A percentile compares a stretch with the other conserved stretches of the same genome.
Evolutionary conservation across 441 rosid species (phyloP).

Genomic region (Lepidium campestre): DNA sequence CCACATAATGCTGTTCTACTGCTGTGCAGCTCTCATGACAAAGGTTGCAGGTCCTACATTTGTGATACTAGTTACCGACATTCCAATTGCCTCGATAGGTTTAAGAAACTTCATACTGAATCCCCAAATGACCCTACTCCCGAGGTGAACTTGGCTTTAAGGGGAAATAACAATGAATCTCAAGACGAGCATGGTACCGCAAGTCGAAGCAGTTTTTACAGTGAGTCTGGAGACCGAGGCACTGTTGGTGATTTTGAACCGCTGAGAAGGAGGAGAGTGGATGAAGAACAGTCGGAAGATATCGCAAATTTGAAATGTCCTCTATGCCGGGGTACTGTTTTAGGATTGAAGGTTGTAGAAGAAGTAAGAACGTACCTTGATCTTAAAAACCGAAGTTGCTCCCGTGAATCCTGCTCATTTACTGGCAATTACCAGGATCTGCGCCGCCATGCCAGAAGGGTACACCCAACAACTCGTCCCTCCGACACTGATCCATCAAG

Average conservation of each 20-base stretch:
- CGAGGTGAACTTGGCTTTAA: slow-evolving; percentile 34
- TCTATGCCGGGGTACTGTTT: slow-evolving; percentile 51
- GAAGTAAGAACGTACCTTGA: slow-evolving; percentile 67
- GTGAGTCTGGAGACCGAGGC: slow-evolving; percentile 29
- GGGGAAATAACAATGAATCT: background rate
- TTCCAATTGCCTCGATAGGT: slow-evolving; percentile 67
- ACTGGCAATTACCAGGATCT: slow-evolving; percentile 59
- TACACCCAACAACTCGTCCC: slow-evolving; percentile 55
- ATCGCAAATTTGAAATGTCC: slow-evolving; percentile 54
- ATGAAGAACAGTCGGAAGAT: slow-evolving; percentile 31
- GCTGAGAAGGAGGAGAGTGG: slow-evolving; percentile 34
- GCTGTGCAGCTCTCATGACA: slow-evolving; percentile 66
- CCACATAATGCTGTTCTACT: slow-evolving; percentile 84
- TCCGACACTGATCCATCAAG: slow-evolving; percentile 68
- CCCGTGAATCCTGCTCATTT: slow-evolving; percentile 54
- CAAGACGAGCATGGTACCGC: background rate
- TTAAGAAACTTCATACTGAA: slow-evolving; percentile 45
- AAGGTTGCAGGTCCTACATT: slow-evolving; percentile 75
- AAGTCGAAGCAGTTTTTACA: slow-evolving; percentile 23
- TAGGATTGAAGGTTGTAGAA: slow-evolving; percentile 53
- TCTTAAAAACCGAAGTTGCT: slow-evolving; percentile 55
- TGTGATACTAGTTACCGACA: slow-evolving; percentile 78
- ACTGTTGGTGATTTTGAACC: slow-evolving; percentile 29
- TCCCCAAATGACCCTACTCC: slow-evolving; percentile 31
- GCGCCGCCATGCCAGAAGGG: slow-evolving; percentile 65